A percentile compares a stretch with the other conserved stretches of the same genome.
phyloP scores from a whole-genome alignment of 345 rosid species.

The Hevea brasiliensis region DNA sequence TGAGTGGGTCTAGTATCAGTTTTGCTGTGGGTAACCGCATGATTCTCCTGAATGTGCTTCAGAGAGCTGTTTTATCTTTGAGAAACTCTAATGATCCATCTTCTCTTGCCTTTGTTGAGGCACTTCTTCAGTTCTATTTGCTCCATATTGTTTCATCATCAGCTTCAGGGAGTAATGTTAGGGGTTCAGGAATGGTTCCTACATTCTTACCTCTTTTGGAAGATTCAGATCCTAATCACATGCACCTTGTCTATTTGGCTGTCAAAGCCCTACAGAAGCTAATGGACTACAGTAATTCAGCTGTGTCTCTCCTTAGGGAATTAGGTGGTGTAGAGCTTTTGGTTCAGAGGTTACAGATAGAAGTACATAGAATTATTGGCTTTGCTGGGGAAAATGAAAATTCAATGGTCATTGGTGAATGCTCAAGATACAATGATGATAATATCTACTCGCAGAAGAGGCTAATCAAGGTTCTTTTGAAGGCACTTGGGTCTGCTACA shows the following conservation, averaged over 20 bases:
- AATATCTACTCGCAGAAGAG: slow-evolving; percentile 68
- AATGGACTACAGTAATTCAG: slow-evolving; percentile 92
- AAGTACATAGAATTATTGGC: slow-evolving; percentile 74
- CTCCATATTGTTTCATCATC: slow-evolving; percentile 95
- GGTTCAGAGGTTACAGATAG: slow-evolving; percentile 80
- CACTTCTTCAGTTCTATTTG: slow-evolving; percentile 91
- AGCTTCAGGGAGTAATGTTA: slow-evolving; percentile 83
- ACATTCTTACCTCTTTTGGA: slow-evolving; percentile 91
- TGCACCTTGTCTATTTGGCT: slow-evolving; percentile 90
- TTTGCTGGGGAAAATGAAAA: slow-evolving; percentile 47
- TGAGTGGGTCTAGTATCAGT: slow-evolving; percentile 92
- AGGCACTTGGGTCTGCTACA: slow-evolving; percentile 95
- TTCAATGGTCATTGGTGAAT: slow-evolving; percentile 61
- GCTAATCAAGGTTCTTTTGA: slow-evolving; percentile 86
- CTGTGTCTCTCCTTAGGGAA: slow-evolving; percentile 82
- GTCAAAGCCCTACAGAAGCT: slow-evolving; percentile 91
- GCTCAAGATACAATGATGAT: slow-evolving; percentile 58
- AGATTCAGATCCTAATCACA: slow-evolving; percentile 75
- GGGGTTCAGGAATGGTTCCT: slow-evolving; percentile 96
- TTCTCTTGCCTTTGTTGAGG: slow-evolving; percentile 88
- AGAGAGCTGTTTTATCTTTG: slow-evolving; percentile 80
- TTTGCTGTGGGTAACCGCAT: slow-evolving; percentile 87
- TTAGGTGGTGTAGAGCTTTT: slow-evolving; percentile 91
- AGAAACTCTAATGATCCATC: slow-evolving; percentile 79
- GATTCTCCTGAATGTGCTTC: slow-evolving; percentile 93